phyloP scores from a whole-genome alignment of 768 basidiomycete species.

The Termitomyces eurrhizus region DNA sequence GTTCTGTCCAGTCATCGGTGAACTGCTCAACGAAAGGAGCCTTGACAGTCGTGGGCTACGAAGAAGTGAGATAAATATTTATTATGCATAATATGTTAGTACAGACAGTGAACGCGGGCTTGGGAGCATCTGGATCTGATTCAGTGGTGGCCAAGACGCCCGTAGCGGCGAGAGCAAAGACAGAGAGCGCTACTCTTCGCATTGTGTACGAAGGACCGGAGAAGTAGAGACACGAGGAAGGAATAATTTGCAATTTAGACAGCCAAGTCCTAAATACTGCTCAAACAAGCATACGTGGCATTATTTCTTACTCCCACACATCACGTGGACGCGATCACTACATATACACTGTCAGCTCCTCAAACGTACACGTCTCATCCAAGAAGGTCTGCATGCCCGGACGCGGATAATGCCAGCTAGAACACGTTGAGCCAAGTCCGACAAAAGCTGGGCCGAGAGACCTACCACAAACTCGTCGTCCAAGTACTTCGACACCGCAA shows the following conservation, averaged over 20 bases:
- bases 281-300: conserved; percentile 40
- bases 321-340: conserved; percentile 31
- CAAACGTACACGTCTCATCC: conserved; percentile 33
- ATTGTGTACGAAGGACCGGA: conserved; percentile 72
- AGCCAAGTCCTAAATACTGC: conserved; percentile 33
- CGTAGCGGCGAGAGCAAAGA: conserved; percentile 65
- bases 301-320: conserved; percentile 31
- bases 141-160: conserved; percentile 58
- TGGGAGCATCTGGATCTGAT: conserved; percentile 40
- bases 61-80: conserved; percentile 12
- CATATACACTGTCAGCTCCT: conserved; percentile 9
- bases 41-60: conserved; percentile 70
- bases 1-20: conserved; percentile 81
- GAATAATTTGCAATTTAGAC: conserved; percentile 24
- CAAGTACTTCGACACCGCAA: conserved; percentile 94
- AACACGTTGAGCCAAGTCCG: conserved; percentile 6
- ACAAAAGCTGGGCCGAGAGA: conserved; percentile 15
- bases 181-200: conserved; percentile 86
- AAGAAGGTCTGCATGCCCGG: conserved; percentile 91
- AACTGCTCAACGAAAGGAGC: conserved; percentile 97
- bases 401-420: conserved; percentile 89
- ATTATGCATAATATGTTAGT: conserved; percentile 9
- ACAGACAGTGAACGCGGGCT: conserved; percentile 68
- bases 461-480: conserved; percentile 95
- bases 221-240: conserved; percentile 33